These are phyloP conservation scores for Zizania palustris DNA, from an alignment of 202 grass and related monocot genomes.

Conservation along the genomic window DNA sequence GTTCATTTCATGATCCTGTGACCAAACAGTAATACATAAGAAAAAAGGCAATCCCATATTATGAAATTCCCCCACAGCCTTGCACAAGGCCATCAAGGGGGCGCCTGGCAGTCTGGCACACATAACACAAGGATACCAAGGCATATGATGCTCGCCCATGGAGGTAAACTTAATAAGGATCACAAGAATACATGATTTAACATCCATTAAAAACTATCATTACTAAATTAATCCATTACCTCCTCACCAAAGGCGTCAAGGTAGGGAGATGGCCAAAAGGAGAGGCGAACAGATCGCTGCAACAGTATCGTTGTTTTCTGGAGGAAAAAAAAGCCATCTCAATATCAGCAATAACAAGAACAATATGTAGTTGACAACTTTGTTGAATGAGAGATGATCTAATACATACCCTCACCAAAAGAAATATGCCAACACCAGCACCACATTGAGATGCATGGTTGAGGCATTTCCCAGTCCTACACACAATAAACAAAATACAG, in stretches of 20 bases:
- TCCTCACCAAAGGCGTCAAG: slow-evolving; percentile 94
- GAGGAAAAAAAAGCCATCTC: slow-evolving; percentile 32
- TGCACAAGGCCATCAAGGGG: neutral
- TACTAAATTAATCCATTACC: slow-evolving; percentile 55
- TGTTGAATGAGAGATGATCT: slow-evolving; percentile 20
- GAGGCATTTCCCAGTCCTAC: slow-evolving; percentile 80
- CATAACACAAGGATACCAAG: neutral
- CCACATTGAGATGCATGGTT: slow-evolving; percentile 81
- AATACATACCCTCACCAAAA: slow-evolving; percentile 29
- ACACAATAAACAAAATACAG: slow-evolving; percentile 28
- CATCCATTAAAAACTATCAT: neutral
- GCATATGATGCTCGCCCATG: neutral
- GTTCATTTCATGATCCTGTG: slow-evolving; percentile 86
- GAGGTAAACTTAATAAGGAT: no score
- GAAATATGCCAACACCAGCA: slow-evolving; percentile 72
- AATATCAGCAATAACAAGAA: slow-evolving; percentile 21
- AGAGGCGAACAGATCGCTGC: slow-evolving; percentile 81
- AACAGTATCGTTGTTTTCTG: slow-evolving; percentile 95
- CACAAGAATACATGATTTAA: neutral
- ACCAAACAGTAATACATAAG: slow-evolving; percentile 27
- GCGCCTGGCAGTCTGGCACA: neutral
- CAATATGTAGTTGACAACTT: slow-evolving; percentile 31
- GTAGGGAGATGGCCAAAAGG: slow-evolving; percentile 95
- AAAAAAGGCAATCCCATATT: slow-evolving; percentile 2
- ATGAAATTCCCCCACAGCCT: neutral